A percentile compares a stretch with the other conserved stretches of the same genome.
phyloP scores from a whole-genome alignment of 2,329 filamentous ascomycete genomes.

The Elsinoe ampelina region DNA sequence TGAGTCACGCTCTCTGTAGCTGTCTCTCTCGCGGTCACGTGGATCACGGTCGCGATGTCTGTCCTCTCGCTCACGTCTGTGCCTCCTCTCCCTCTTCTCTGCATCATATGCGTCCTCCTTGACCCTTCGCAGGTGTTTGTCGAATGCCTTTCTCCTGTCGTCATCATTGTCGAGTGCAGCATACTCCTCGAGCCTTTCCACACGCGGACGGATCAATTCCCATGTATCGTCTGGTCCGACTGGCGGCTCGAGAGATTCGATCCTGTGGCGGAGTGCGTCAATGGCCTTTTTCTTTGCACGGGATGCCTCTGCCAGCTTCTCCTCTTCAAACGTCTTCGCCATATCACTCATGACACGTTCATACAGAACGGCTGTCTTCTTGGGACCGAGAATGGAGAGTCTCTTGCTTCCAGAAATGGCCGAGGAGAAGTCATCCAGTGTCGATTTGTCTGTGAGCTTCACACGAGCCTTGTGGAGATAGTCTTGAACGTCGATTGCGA shows the following conservation, averaged over 20 bases:
- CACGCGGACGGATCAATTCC: constrained; percentile 72
- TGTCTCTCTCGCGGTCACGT: constrained; percentile 26
- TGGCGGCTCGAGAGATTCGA: constrained; percentile 85
- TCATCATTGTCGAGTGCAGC: constrained; percentile 75
- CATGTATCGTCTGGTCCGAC: constrained; percentile 71
- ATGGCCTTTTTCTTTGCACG: constrained; percentile 76
- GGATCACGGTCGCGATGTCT: constrained; percentile 32
- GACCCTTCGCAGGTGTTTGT: constrained; percentile 83
- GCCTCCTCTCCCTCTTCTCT: constrained; percentile 27
- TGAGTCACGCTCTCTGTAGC: constrained; percentile 55
- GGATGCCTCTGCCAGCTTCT: constrained; percentile 72
- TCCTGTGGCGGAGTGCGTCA: constrained; percentile 72
- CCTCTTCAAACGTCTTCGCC: constrained; percentile 44
- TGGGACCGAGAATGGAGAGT: constrained; percentile 66
- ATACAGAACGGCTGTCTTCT: constrained; percentile 23
- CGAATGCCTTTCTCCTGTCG: constrained; percentile 71
- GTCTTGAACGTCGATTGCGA: constrained; percentile 75
- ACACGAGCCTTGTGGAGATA: constrained; percentile 12
- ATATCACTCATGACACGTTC: constrained; percentile 4
- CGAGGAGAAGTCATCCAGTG: constrained; percentile 76
- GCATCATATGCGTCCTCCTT: constrained; percentile 73
- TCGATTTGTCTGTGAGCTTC: constrained; percentile 44
- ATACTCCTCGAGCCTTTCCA: constrained; percentile 77
- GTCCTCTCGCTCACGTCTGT: constrained; percentile 42
- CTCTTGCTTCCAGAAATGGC: constrained; percentile 78